Evolutionary conservation across 2,329 filamentous ascomycete genomes (phyloP), one percentile per base, ranked within the genome.

Genomic region (Aspergillus fumigatus): DNA sequence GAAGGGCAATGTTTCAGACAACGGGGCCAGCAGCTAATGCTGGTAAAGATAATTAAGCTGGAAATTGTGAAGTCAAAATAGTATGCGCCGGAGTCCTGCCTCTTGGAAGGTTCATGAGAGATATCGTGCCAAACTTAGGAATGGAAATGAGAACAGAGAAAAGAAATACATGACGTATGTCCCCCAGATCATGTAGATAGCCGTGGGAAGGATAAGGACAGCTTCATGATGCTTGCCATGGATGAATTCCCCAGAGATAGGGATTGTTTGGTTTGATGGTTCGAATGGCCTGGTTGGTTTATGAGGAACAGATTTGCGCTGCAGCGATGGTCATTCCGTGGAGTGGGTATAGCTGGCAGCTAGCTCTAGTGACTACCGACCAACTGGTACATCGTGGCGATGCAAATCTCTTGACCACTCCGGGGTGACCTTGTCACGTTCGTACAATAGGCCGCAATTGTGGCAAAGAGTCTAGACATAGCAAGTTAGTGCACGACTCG

Each of bases 371-470:
- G 19, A 50, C 48, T 56, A 72, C 59, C 75, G 68, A 50, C 70
- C 69, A 50, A 76, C 59, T 21, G 75, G 73, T 35, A 75, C 58
- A 51, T 77, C 74, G 57, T 75, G 71, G 53, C 72, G 72, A 69
- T 92, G 90, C 49, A 93, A 79, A 59, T 87, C 84, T 68, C 86
- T 86, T 3, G 85, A 86, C 87, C 88, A 92, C 27, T 86, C 84
- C 8, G 93, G 92, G 0, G 96, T 81, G 62, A 87, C 87, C 74
- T 90, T 88, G 73, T 95, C 90, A 54, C 91, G 87, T 75, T 97
- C 93, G 71, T 89, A 97, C 21, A 93, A 77, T 65, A 92, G 87
- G 55, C 92, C 93, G 72, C 93, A 97, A 72, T 96, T 97, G 75
- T 92, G 89, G 78, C 93, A 97, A 3, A 97, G 84, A 29, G 90